Percentiles rank a stretch among this genome's conserved stretches.
Conservation (phyloP, 345 rosid genomes). For the Camelina sativa region DNA sequence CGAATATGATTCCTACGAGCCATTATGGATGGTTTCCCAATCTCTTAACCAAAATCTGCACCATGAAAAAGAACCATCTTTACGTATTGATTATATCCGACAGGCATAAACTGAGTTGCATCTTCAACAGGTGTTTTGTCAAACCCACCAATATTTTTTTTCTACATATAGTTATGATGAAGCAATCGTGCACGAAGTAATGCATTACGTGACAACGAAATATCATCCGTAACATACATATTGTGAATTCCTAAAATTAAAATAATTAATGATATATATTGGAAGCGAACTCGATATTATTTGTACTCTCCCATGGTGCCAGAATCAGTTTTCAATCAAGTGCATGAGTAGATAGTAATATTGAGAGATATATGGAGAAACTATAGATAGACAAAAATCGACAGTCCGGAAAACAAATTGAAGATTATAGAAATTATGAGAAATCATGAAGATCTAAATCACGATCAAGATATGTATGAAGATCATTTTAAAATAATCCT, state of each 20-base stretch:
- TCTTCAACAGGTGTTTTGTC: slow-evolving; percentile 2
- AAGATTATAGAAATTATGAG: too few species aligned
- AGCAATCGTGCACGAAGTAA: slow-evolving; percentile 25
- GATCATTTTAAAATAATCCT: too few species aligned
- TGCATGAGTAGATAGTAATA: background rate
- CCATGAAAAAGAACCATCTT: slow-evolving; percentile 32
- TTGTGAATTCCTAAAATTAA: background rate
- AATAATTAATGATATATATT: background rate
- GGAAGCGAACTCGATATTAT: background rate
- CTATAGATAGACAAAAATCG: too few species aligned
- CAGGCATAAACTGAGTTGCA: slow-evolving; percentile 21
- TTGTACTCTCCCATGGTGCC: slow-evolving; percentile 14
- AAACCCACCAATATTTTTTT: slow-evolving; percentile 12
- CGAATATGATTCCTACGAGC: slow-evolving; percentile 27
- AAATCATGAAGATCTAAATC: too few species aligned
- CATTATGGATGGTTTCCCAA: slow-evolving; percentile 25
- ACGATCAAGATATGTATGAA: too few species aligned
- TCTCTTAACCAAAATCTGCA: slow-evolving; percentile 28
- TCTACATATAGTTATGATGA: slow-evolving; percentile 15
- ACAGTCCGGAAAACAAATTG: too few species aligned
- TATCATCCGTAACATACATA: background rate
- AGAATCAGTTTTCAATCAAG: slow-evolving; percentile 7
- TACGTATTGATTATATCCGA: slow-evolving; percentile 32
- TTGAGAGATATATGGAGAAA: too few species aligned
- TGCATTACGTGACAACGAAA: slow-evolving; percentile 7